Base-by-base conservation (phyloP, 2,329 filamentous ascomycete genomes). In the Polytolypa hystricis region DNA sequence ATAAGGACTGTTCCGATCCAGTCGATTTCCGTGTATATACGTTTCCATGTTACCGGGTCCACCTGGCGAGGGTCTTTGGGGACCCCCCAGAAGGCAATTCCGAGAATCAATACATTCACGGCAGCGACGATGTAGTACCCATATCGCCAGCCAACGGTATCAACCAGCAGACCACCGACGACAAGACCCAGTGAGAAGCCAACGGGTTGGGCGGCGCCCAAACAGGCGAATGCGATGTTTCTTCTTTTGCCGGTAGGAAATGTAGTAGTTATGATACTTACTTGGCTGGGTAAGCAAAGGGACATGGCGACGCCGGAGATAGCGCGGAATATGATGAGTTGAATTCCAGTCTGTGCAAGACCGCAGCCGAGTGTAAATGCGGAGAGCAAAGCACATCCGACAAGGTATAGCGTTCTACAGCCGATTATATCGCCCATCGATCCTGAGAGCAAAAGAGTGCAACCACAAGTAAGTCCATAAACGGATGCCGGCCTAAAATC, bases 41-140 rank as follows among this genome's bases (percentile, higher is more conserved):
- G 34, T 25, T 25, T 19, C 27, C 27, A 30, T 10, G 34, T 30
- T 10, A 30, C 15, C 6, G 26, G 34, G 2, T 10, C 17, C 18
- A 27, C 29, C 21, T 37, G 30, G 7, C 27, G 26, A 5, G 34
- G 15, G n/a, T 37, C 34, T 9, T 21, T 57, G 8, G 67, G 67
- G 32, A 65, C 43, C 17, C 49, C 58, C 54, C 55, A 67, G 16
- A 61, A 21, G 3, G 58, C 58, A 4, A 62, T 38, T 1, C 56
- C 43, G n/a, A 65, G 56, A 5, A 68, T 51, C 5, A 57, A 32
- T 2, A 55, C 53, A 18, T 62, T 68, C 18, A 68, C 45, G 9
- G 62, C 64, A 0, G 66, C 65, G 15, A 58, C 54, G 3, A 70
- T 54, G 42, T 71, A 66, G 44, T 67, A 76, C 1, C 66, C 70